Conservation (phyloP, 23 red algal genomes). For the Gracilaria vermiculophylla region DNA sequence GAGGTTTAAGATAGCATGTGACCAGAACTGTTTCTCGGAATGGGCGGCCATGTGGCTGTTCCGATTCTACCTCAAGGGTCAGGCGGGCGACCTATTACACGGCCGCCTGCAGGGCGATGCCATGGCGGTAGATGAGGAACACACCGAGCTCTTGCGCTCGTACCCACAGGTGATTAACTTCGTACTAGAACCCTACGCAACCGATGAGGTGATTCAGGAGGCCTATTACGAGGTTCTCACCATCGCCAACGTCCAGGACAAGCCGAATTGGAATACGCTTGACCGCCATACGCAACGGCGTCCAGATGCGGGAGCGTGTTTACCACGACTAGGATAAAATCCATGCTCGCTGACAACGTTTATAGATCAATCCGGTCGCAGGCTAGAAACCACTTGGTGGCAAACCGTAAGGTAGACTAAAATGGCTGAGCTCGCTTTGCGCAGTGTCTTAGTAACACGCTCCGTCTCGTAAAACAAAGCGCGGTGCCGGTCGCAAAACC, state of each 20-base stretch:
- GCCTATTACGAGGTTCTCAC: not conserved
- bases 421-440: not conserved
- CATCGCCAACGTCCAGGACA: not conserved
- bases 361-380: not conserved
- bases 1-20: too few species aligned
- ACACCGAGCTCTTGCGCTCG: not conserved
- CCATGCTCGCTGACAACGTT: slow-evolving; percentile 23
- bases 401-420: not conserved
- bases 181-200: not conserved
- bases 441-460: not conserved
- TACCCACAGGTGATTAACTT: not conserved
- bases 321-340: not conserved
- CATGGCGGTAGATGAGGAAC: not conserved
- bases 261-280: slow-evolving; percentile 10
- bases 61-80: not conserved
- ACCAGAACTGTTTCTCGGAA: too few species aligned
- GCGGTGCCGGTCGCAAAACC: too few species aligned
- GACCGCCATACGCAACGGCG: not conserved
- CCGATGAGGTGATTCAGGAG: slow-evolving; percentile 26
- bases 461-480: not conserved
- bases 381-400: not conserved
- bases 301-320: slow-evolving; percentile 1
- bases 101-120: not conserved
- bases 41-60: too few species aligned
- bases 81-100: not conserved